Evolutionary conservation across 2,329 filamentous ascomycete species (phyloP).

Genomic region (Cercospora brassicicola): DNA sequence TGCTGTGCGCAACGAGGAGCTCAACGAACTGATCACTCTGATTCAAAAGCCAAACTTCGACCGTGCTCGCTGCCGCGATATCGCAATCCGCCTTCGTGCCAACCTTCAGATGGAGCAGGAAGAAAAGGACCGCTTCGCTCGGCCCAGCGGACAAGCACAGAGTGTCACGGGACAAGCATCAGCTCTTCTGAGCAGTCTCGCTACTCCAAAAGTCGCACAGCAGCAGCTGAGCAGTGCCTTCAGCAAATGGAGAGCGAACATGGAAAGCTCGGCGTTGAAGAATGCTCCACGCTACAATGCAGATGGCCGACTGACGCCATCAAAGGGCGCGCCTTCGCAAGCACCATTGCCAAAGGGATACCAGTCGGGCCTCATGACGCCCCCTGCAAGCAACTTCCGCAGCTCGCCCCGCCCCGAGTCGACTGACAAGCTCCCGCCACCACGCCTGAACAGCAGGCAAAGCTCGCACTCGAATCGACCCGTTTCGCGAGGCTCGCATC

Average conservation of each 20-base stretch:
- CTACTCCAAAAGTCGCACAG: conserved; percentile 80
- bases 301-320: conserved; percentile 49
- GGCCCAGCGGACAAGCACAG: conserved; percentile 32
- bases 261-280: conserved; percentile 43
- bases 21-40: conserved; percentile 84
- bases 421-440: conserved; percentile 26
- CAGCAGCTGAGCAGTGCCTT: conserved; percentile 80
- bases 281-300: conserved; percentile 50
- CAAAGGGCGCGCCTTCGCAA: conserved; percentile 39
- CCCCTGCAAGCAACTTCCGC: conserved; percentile 74
- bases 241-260: conserved; percentile 83
- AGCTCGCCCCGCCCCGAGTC: conserved; percentile 55
- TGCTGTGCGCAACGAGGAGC: conserved; percentile 82
- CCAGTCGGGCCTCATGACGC: conserved; percentile 80
- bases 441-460: conserved; percentile 26
- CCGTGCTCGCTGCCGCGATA: conserved; percentile 77
- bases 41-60: conserved; percentile 73
- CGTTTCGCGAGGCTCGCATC: conserved; percentile 12
- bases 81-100: conserved; percentile 86
- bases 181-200: conserved; percentile 72
- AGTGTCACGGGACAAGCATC: conserved; percentile 57
- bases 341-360: conserved; percentile 58
- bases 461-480: conserved; percentile 15
- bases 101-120: conserved; percentile 98
- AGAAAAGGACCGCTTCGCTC: conserved; percentile 77